Evolutionary conservation across 2,329 filamentous ascomycete genomes (phyloP).

Genomic region (Clathrospora elynae): DNA sequence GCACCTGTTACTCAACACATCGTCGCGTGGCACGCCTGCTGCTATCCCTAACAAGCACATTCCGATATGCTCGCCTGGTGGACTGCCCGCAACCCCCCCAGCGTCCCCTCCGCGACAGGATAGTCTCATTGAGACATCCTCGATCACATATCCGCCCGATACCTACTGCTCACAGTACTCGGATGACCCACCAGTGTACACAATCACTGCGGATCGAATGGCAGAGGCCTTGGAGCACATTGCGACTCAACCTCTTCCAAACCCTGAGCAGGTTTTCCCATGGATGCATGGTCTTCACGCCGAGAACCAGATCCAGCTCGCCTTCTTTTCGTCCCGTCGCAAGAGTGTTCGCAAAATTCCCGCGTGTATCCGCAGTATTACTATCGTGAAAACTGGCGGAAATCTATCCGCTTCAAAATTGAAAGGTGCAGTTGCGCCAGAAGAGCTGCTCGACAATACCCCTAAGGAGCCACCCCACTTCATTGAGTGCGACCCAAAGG

Average conservation of each 20-base stretch:
- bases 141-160: slow-evolving; percentile 76
- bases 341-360: slow-evolving; percentile 73
- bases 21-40: slow-evolving; percentile 61
- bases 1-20: slow-evolving; percentile 63
- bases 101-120: slow-evolving; percentile 66
- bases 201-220: slow-evolving; percentile 71
- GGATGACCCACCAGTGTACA: slow-evolving; percentile 66
- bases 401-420: slow-evolving; percentile 75
- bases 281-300: slow-evolving; percentile 95
- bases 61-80: slow-evolving; percentile 84
- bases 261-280: slow-evolving; percentile 86
- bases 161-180: slow-evolving; percentile 61
- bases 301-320: slow-evolving; percentile 83
- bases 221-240: slow-evolving; percentile 75
- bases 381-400: slow-evolving; percentile 86
- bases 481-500: slow-evolving; percentile 79
- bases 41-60: slow-evolving; percentile 85
- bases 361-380: slow-evolving; percentile 77
- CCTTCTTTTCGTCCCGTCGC: slow-evolving; percentile 83
- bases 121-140: slow-evolving; percentile 63
- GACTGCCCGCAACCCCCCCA: slow-evolving; percentile 59
- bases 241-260: slow-evolving; percentile 79
- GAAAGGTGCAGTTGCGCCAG: slow-evolving; percentile 83
- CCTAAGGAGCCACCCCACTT: slow-evolving; percentile 65
- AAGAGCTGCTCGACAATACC: slow-evolving; percentile 70